Evolutionary conservation across 352 stramenopile genomes (phyloP).

Genomic region (Lagenidium giganteum): DNA sequence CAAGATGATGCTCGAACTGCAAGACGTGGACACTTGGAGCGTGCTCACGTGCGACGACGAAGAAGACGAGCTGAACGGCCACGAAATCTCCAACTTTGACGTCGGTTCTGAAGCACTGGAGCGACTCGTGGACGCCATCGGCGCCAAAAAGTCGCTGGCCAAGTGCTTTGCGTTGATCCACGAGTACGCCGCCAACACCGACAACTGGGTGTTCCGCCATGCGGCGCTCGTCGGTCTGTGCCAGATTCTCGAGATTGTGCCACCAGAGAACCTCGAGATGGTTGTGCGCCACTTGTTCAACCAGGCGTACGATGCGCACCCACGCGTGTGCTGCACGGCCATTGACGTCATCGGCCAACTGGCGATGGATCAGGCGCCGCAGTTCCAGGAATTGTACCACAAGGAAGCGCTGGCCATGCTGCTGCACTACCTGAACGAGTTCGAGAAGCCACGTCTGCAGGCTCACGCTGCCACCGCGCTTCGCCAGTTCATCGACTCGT

Average conservation of each 20-base stretch:
- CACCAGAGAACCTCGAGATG: slow-evolving; percentile 53
- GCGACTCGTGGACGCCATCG: slow-evolving; percentile 56
- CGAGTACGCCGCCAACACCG: slow-evolving; percentile 46
- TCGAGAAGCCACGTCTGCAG: slow-evolving; percentile 54
- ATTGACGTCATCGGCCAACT: slow-evolving; percentile 83
- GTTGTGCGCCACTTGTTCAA: slow-evolving; percentile 66
- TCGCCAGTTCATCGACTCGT: slow-evolving; percentile 84
- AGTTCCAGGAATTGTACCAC: slow-evolving; percentile 79
- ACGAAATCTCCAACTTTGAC: slow-evolving; percentile 86
- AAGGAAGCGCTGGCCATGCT: slow-evolving; percentile 53
- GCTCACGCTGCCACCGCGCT: slow-evolving; percentile 70
- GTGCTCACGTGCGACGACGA: slow-evolving; percentile 63
- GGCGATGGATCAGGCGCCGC: slow-evolving; percentile 68
- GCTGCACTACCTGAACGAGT: slow-evolving; percentile 60
- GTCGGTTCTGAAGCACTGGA: slow-evolving; percentile 79
- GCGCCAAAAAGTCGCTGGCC: slow-evolving; percentile 63
- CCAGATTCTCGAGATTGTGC: slow-evolving; percentile 77
- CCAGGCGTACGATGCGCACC: slow-evolving; percentile 61
- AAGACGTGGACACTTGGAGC: slow-evolving; percentile 71
- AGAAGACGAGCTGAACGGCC: slow-evolving; percentile 38
- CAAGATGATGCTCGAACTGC: slow-evolving; percentile 81
- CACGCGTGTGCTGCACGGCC: slow-evolving; percentile 76
- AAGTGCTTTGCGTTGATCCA: slow-evolving; percentile 78
- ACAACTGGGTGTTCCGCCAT: slow-evolving; percentile 75
- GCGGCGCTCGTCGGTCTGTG: slow-evolving; percentile 74